Evolutionary conservation across 176 grass and related monocot species (phyloP).

Genomic region (Oryza glaberrima): DNA sequence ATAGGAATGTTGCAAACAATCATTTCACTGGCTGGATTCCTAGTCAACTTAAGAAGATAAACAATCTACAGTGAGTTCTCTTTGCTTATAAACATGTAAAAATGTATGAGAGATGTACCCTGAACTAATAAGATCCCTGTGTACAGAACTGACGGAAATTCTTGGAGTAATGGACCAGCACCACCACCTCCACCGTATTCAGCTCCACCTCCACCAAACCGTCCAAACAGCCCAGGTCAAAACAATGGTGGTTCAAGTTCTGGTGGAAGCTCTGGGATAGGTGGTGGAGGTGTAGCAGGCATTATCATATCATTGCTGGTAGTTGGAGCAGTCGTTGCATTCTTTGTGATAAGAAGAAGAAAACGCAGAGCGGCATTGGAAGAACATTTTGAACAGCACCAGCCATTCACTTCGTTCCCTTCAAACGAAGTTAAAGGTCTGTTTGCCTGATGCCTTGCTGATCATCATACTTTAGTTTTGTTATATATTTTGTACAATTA

Average conservation of each 20-base stretch:
- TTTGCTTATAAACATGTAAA: slow-evolving; percentile 18
- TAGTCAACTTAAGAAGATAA: slow-evolving; percentile 86
- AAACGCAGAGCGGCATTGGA: slow-evolving; percentile 45
- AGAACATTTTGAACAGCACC: slow-evolving; percentile 76
- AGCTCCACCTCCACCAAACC: slow-evolving; percentile 73
- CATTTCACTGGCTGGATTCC: slow-evolving; percentile 97
- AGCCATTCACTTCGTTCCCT: slow-evolving; percentile 66
- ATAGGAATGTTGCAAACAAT: slow-evolving; percentile 89
- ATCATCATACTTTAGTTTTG: slow-evolving; percentile 10
- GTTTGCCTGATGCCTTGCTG: slow-evolving; percentile 19
- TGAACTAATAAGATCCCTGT: slow-evolving; percentile 34
- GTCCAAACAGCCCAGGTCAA: slow-evolving; percentile 61
- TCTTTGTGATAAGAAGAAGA: slow-evolving; percentile 78
- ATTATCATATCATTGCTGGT: slow-evolving; percentile 84
- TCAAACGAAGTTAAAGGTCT: slow-evolving; percentile 81
- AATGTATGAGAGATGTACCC: slow-evolving; percentile 31
- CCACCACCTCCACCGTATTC: slow-evolving; percentile 89
- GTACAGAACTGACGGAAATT: slow-evolving; percentile 84
- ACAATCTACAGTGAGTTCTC: slow-evolving; percentile 85
- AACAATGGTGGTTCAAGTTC: slow-evolving; percentile 45
- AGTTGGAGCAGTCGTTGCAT: slow-evolving; percentile 69
- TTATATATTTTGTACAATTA: slow-evolving; percentile 28
- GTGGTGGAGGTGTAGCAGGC: slow-evolving; percentile 79
- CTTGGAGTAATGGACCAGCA: slow-evolving; percentile 84
- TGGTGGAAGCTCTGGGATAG: slow-evolving; percentile 67